Conservation (phyloP, 305 asterid species). For the Rubia occidens region DNA sequence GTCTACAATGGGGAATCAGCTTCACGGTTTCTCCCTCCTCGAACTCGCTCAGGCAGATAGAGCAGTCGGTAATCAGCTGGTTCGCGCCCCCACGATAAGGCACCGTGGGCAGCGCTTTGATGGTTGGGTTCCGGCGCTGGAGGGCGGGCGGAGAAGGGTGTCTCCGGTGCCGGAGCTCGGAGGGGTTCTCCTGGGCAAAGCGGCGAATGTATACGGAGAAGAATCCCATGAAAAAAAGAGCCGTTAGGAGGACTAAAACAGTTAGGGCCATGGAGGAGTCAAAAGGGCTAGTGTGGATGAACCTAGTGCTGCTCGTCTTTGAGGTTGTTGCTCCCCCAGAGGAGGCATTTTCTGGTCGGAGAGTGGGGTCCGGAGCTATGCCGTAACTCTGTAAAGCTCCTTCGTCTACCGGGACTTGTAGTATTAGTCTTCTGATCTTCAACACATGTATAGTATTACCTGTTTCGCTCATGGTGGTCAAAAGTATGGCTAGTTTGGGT, state of each 20-base stretch:
- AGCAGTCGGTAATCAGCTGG: conserved; percentile 43
- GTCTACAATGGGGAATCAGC: conserved; percentile 54
- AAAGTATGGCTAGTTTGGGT: not conserved
- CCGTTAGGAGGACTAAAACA: not conserved
- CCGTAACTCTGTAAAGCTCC: not conserved
- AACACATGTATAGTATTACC: not conserved
- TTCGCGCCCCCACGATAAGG: conserved; percentile 36
- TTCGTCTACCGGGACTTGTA: not conserved
- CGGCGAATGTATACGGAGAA: not conserved
- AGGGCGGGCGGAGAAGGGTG: conserved; percentile 5
- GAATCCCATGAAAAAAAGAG: not conserved
- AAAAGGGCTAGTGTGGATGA: not conserved
- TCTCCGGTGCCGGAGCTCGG: conserved; percentile 20
- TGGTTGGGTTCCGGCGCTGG: conserved; percentile 13
- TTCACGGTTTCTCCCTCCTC: conserved; percentile 38
- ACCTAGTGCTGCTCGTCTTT: not conserved
- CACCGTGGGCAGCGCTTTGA: conserved; percentile 40
- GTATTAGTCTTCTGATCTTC: not conserved
- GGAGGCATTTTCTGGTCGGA: not conserved
- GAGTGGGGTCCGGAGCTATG: not conserved
- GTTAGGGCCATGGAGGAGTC: not conserved
- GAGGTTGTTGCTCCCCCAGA: not conserved
- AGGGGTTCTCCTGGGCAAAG: not conserved
- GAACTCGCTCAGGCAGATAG: conserved; percentile 58
- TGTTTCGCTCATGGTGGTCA: not conserved